Conservation (phyloP, 2,329 filamentous ascomycete species). For the Xylaria sp. region DNA sequence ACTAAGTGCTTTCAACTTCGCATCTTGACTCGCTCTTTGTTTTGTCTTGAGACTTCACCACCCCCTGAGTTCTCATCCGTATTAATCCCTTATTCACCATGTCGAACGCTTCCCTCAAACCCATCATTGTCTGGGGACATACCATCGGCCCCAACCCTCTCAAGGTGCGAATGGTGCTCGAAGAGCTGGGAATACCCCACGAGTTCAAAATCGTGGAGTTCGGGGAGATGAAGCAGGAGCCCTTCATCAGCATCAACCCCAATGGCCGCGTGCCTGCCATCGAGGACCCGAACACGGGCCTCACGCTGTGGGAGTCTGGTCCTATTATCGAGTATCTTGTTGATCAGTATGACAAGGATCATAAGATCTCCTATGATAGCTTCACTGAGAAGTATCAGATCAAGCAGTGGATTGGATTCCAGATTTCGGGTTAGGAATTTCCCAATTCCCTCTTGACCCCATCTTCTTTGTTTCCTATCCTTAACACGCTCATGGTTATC, state of each 20-base stretch:
- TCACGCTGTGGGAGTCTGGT: conserved; percentile 41
- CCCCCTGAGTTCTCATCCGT: neutral
- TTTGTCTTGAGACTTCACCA: neutral
- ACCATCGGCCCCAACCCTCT: conserved; percentile 46
- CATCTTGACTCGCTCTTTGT: neutral
- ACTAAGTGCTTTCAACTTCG: neutral
- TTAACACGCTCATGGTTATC: neutral
- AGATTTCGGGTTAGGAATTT: conserved; percentile 51
- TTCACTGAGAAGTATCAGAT: conserved; percentile 52
- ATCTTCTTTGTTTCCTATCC: neutral
- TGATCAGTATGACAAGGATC: conserved; percentile 53
- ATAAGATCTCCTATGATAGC: conserved; percentile 51
- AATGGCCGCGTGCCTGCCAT: conserved; percentile 41
- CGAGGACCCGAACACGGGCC: conserved; percentile 40
- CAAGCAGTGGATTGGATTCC: conserved; percentile 59
- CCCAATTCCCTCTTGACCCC: no score
- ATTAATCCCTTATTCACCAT: neutral
- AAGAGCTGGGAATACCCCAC: conserved; percentile 49
- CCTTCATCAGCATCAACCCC: conserved; percentile 37
- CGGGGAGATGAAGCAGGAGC: conserved; percentile 34
- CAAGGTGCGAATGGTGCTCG: conserved; percentile 48
- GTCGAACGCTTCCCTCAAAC: conserved; percentile 43
- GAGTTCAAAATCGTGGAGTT: conserved; percentile 37
- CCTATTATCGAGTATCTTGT: conserved; percentile 41
- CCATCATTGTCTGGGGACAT: conserved; percentile 47